Percentiles rank a stretch among this genome's conserved stretches.
These are phyloP conservation scores for Pleurotus platypus DNA, from an alignment of 768 basidiomycete species.

Conservation along the genomic window DNA sequence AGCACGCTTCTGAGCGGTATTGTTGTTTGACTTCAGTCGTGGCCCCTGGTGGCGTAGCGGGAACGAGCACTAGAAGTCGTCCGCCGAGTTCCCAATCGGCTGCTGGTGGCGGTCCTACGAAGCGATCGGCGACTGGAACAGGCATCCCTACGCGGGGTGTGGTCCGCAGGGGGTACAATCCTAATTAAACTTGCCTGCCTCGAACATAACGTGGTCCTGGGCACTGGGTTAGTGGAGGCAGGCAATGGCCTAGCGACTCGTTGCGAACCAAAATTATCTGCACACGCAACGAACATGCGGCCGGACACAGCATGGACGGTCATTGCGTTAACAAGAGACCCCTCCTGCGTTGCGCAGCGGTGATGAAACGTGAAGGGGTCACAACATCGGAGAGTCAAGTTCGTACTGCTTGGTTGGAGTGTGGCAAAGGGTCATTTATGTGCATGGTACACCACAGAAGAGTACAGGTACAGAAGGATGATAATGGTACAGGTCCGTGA, in stretches of 20 bases:
- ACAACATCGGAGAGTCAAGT: too few relatives aligned
- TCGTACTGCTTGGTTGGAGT: too few relatives aligned
- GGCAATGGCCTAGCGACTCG: too few relatives aligned
- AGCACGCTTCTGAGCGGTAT: neutral
- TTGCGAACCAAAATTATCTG: too few relatives aligned
- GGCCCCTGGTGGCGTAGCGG: neutral
- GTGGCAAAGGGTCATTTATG: neutral
- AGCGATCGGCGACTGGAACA: conserved; percentile 4
- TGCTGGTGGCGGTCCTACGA: neutral
- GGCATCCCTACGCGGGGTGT: conserved; percentile 9
- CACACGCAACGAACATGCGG: too few relatives aligned
- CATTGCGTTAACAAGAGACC: too few relatives aligned
- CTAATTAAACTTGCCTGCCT: neutral
- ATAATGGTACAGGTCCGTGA: neutral
- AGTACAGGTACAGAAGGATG: neutral
- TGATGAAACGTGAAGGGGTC: too few relatives aligned
- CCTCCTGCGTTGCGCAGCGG: too few relatives aligned
- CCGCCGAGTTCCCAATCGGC: conserved; percentile 2
- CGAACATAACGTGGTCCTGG: conserved; percentile 7
- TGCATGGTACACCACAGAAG: neutral
- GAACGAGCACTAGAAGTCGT: conserved; percentile 7
- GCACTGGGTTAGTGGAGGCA: too few relatives aligned
- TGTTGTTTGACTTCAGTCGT: neutral
- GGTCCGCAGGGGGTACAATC: conserved; percentile 2
- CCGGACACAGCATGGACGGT: too few relatives aligned